Conservation (phyloP, 176 grass and related monocot genomes). For the Luzula sylvatica region DNA sequence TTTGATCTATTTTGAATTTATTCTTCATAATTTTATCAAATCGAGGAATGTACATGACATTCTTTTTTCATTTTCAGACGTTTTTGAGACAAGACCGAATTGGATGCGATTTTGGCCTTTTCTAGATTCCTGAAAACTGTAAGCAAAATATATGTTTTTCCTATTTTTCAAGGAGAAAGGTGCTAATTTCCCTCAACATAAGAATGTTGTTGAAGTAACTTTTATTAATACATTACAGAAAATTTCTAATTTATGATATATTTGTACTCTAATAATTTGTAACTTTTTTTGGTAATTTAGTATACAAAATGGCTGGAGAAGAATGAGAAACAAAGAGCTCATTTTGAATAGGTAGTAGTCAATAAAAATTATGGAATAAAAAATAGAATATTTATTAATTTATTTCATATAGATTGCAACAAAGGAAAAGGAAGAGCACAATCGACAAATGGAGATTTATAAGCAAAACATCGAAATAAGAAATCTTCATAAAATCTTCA, state of each 20-base stretch:
- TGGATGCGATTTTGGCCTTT: too few species aligned
- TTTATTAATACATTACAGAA: neutral
- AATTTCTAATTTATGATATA: neutral
- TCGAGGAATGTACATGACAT: too few species aligned
- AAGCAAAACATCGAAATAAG: conserved; percentile 54
- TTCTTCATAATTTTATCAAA: too few species aligned
- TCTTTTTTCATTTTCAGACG: too few species aligned
- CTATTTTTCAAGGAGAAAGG: conserved; percentile 61
- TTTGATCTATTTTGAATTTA: too few species aligned
- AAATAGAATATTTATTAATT: neutral
- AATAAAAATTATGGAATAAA: too few species aligned
- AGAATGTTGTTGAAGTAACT: conserved; percentile 55
- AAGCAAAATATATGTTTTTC: too few species aligned
- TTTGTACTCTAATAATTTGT: conserved; percentile 6
- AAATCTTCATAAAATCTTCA: too few species aligned
- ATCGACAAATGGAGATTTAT: conserved; percentile 58
- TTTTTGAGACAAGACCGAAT: too few species aligned
- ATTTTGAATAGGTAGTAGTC: conserved; percentile 35
- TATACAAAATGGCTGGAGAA: conserved; percentile 64
- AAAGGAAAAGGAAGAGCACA: conserved; percentile 60
- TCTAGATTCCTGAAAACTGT: too few species aligned
- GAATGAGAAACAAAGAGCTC: conserved; percentile 53
- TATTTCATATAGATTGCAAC: conserved; percentile 21
- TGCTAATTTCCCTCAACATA: conserved; percentile 38
- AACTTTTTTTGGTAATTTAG: conserved; percentile 10